Evolutionary conservation across 495 filamentous ascomycete species (phyloP).

Genomic region (Aspergillus mulundensis): DNA sequence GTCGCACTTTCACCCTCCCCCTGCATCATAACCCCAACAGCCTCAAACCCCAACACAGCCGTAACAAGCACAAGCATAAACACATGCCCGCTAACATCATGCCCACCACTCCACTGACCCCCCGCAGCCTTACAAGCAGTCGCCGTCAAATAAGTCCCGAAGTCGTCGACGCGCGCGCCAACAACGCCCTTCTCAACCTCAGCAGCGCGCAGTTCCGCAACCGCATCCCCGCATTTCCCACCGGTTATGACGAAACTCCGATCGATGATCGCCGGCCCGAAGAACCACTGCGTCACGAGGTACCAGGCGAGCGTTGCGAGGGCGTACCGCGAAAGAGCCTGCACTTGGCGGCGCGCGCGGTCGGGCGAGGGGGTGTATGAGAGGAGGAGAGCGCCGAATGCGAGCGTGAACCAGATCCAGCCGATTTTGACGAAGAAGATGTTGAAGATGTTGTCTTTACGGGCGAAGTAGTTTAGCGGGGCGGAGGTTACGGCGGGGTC

Average conservation of each 20-base stretch:
- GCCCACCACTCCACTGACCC: constrained; percentile 81
- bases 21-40: constrained; percentile 52
- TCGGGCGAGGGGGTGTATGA: constrained; percentile 51
- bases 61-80: constrained; percentile 85
- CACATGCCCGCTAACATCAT: constrained; percentile 93
- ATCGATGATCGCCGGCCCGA: constrained; percentile 86
- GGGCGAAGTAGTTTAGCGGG: constrained; percentile 78
- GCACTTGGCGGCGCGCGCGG: constrained; percentile 43
- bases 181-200: constrained; percentile 35
- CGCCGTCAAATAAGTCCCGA: constrained; percentile 51
- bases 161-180: neutral
- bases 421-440: constrained; percentile 88
- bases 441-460: constrained; percentile 89
- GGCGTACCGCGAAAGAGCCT: constrained; percentile 52
- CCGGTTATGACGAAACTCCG: constrained; percentile 77
- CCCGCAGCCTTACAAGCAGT: constrained; percentile 79
- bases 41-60: constrained; percentile 74
- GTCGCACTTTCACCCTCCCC: neutral
- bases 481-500: constrained; percentile 11
- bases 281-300: constrained; percentile 89
- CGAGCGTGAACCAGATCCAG: constrained; percentile 82
- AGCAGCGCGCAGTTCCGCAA: constrained; percentile 17
- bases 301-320: constrained; percentile 73
- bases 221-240: constrained; percentile 61
- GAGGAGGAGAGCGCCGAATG: constrained; percentile 59